These are phyloP conservation scores for Infundibulicybe gibba DNA, from an alignment of 768 basidiomycete species.

Conservation along the genomic window DNA sequence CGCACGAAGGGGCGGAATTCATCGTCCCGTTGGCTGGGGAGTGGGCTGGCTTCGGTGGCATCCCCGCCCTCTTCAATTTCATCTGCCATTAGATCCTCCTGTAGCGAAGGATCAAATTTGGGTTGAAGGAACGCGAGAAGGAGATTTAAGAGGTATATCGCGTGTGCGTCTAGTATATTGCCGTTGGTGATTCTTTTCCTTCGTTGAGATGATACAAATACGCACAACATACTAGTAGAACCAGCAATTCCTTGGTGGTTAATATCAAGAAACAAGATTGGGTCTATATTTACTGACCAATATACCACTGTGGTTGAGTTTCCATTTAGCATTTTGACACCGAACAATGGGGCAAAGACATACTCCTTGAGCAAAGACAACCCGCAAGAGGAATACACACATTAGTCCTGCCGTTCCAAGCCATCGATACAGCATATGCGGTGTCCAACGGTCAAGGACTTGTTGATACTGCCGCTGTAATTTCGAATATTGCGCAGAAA, in stretches of 20 bases:
- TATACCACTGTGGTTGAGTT: constrained; percentile 71
- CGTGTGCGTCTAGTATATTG: constrained; percentile 65
- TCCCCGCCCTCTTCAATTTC: constrained; percentile 92
- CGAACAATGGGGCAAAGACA: constrained; percentile 28
- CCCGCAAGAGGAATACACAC: constrained; percentile 76
- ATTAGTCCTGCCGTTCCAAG: constrained; percentile 68
- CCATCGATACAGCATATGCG: constrained; percentile 90
- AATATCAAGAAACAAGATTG: not conserved
- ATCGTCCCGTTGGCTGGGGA: constrained; percentile 77
- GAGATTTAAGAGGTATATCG: constrained; percentile 94
- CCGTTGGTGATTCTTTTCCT: too few relatives aligned
- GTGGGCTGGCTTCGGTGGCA: constrained; percentile 42
- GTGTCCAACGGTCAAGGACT: constrained; percentile 88
- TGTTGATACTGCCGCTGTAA: constrained; percentile 81
- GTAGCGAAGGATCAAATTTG: constrained; percentile 94
- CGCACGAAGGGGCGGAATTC: constrained; percentile 98
- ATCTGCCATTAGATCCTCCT: constrained; percentile 89
- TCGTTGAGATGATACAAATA: not conserved
- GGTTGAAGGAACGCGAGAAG: constrained; percentile 97
- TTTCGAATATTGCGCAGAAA: constrained; percentile 44
- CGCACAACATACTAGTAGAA: constrained; percentile 36
- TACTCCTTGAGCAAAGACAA: constrained; percentile 87
- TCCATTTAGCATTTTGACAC: not conserved
- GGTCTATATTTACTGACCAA: constrained; percentile 54
- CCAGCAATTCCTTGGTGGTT: too few relatives aligned